Evolutionary conservation across 2,329 filamentous ascomycete species (phyloP).

Genomic region (Hirsutella rhossiliensis): DNA sequence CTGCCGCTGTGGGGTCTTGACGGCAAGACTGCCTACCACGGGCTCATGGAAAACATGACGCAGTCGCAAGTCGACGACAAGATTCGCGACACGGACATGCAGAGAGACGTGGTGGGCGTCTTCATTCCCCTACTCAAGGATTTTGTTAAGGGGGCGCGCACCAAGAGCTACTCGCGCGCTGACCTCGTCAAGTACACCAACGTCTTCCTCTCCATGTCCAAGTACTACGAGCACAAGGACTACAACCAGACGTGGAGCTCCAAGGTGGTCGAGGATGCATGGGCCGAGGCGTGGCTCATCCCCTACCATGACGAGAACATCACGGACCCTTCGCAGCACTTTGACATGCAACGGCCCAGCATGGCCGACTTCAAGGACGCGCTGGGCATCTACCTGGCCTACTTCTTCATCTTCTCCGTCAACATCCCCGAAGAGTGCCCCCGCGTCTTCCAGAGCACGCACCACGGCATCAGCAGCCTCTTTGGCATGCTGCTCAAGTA

Average conservation of each 20-base stretch:
- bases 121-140: conserved; percentile 39
- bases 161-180: conserved; percentile 26
- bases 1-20: conserved; percentile 43
- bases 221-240: conserved; percentile 38
- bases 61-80: conserved; percentile 38
- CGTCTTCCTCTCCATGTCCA: conserved; percentile 35
- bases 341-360: conserved; percentile 21
- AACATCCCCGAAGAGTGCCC: conserved; percentile 44
- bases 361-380: conserved; percentile 22
- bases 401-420: conserved; percentile 45
- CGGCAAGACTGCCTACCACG: conserved; percentile 37
- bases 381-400: conserved; percentile 26
- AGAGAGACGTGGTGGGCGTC: conserved; percentile 35
- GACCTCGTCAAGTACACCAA: conserved; percentile 33
- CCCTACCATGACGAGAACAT: conserved; percentile 29
- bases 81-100: conserved; percentile 23
- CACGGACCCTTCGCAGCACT: conserved; percentile 15
- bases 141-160: conserved; percentile 36
- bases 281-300: conserved; percentile 35
- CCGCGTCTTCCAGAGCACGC: conserved; percentile 49
- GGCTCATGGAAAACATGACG: conserved; percentile 39
- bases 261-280: conserved; percentile 31
- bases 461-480: conserved; percentile 47
- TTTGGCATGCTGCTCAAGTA: conserved; percentile 52
- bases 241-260: conserved; percentile 37